A percentile compares a stretch with the other conserved stretches of the same genome.
Evolutionary conservation across 2,329 filamentous ascomycete genomes (phyloP).

Genomic region (Helotiales sp.): DNA sequence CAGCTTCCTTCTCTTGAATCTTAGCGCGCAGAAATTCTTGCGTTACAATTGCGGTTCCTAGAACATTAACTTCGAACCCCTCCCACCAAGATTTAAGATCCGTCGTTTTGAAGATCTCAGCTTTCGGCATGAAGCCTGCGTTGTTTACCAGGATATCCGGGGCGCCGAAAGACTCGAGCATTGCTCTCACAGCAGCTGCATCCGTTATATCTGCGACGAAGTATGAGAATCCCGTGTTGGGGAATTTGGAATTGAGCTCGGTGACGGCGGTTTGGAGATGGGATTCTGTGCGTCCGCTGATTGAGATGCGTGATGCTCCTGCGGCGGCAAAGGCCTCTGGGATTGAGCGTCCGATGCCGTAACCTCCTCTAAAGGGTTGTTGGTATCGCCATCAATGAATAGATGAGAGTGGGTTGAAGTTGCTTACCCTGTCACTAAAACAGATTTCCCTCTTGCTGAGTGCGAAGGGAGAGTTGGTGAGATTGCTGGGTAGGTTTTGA

Average conservation of each 20-base stretch:
- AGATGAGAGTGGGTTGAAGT: not conserved
- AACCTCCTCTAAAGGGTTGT: constrained; percentile 37
- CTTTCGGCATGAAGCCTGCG: constrained; percentile 37
- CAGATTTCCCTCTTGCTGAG: constrained; percentile 40
- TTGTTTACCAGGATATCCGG: constrained; percentile 44
- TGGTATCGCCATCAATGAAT: constrained; percentile 13
- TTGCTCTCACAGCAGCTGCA: constrained; percentile 37
- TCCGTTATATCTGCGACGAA: constrained; percentile 37
- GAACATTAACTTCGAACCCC: constrained; percentile 37
- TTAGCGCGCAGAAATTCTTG: constrained; percentile 39
- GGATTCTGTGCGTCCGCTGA: constrained; percentile 43
- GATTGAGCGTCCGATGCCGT: constrained; percentile 46
- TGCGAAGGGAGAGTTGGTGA: constrained; percentile 42
- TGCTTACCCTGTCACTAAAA: constrained; percentile 40
- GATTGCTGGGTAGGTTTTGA: constrained; percentile 37
- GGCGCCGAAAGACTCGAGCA: constrained; percentile 32
- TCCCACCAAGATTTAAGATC: constrained; percentile 37
- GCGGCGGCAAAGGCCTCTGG: constrained; percentile 44
- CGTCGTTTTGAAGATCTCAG: constrained; percentile 30
- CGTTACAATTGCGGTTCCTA: constrained; percentile 35
- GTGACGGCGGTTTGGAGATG: constrained; percentile 40
- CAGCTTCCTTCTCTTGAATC: constrained; percentile 33
- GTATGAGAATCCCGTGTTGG: constrained; percentile 36
- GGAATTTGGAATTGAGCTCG: constrained; percentile 36
- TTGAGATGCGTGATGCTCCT: constrained; percentile 43